Base-by-base conservation (phyloP, 371 early-diverging fungal genomes). In the Mortierella sp. region DNA sequence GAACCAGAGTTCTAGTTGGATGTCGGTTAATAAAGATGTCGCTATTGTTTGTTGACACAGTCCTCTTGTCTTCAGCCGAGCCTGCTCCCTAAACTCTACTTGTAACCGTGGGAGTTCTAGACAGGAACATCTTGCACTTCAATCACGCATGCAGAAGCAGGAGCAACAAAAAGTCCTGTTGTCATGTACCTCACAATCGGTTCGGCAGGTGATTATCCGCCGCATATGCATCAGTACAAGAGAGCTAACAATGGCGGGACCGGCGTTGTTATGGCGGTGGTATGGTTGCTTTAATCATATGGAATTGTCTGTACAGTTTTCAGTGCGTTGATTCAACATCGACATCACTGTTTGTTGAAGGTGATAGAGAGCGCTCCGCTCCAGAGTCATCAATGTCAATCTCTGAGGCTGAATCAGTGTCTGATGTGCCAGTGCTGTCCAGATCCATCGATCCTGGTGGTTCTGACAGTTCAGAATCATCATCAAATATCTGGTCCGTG, bases 341-440 rank as follows among this genome's bases (percentile, higher is more conserved):
- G 19, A 26, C 50, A 31, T 45, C 61, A 8, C 39, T 28, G 23
- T 43, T 51, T 34, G 41, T 16, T 27, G 61, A 52, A 18, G 53
- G 30, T 9, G 41, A 26, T 8, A 16, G 50, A 10, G 13, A 3
- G 3, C 45, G n/a, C 16, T 46, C 50, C 24, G 12, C 4, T 27
- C 41, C 18, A 21, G 26, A 38, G 24, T 60, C 53, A 14, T 60
- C 61, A 30, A 60, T 28, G 16, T 60, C 52, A 30, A 52, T 45
- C 42, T 60, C 61, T 12, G 61, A 42, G 7, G 27, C 16, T 2
- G 47, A 14, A 21, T 45, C 56, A 14, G 53, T 23, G 2, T 58
- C 58, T 13, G 21, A 26, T 19, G 39, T 14, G 10, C 2, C 58
- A 34, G 47, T 38, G 13, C 19, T 27, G 26, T 47, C 58, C 16